Evolutionary conservation across 2,329 filamentous ascomycete genomes (phyloP), one percentile per base, ranked within the genome.

Genomic region (Talaromyces islandicus): DNA sequence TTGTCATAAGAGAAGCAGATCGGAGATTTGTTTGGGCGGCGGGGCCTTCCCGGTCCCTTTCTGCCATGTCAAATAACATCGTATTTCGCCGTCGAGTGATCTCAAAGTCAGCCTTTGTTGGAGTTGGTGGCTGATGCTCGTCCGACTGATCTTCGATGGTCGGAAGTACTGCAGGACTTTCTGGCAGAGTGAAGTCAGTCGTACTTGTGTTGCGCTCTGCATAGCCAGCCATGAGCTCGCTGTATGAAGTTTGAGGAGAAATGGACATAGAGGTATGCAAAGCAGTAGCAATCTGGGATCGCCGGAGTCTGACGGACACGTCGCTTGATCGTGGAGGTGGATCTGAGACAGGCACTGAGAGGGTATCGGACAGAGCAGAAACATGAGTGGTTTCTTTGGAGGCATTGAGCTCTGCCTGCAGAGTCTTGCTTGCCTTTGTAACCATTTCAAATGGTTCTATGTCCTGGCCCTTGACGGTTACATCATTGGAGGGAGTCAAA

Each of bases 141-240:
- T 64, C 68, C 10, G 69, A 64, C 55, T 58, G 59, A 24, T 66
- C 65, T 25, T 70, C 64, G 6, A 65, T 62, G 12, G 64, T 64
- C 3, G 63, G 62, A 4, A 61, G 59, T 7, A 69, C 64, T 11
- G 68, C 64, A 25, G 62, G 58, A 27, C 64, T 66, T 3, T 65
- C 62, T 10, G 63, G 63, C n/a, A 67, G 62, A 6, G 61, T 62
- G 10, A 65, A 65, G 35, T 63, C 64, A n/a, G 57, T 58, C 41
- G 64, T 69, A 17, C 66, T 66, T 14, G 66, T 67, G 41, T 66
- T 65, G 9, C 65, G 64, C 41, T 71, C 77, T 29, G 76, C 78
- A 64, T 84, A 82, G n/a, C 77, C 78, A 46, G 78, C 78, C 43
- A 82, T 74, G 48, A 83, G 77, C 24, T 85, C 82, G 50, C 78